A percentile compares a stretch with the other conserved stretches of the same genome.
These are phyloP conservation scores for Aspergillus proliferans DNA, from an alignment of 2,329 filamentous ascomycete genomes.

Conservation along the genomic window DNA sequence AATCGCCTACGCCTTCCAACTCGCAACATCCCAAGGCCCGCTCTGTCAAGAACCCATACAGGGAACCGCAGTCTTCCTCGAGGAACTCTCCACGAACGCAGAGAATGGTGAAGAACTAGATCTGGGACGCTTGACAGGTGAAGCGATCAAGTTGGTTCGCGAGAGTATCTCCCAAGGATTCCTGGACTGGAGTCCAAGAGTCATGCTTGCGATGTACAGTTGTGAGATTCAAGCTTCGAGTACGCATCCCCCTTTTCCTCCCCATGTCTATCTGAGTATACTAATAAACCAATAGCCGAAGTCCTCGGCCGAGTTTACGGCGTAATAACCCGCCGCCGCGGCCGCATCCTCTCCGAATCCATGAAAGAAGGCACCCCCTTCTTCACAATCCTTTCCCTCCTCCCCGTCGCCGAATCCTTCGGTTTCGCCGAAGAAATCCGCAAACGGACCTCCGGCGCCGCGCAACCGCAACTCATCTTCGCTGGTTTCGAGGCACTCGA, in stretches of 20 bases:
- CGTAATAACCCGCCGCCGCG: constrained; percentile 90
- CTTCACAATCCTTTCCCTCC: constrained; percentile 81
- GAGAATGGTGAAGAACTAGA: constrained; percentile 49
- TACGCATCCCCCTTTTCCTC: constrained; percentile 36
- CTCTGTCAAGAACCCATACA: constrained; percentile 90
- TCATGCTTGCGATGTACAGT: constrained; percentile 95
- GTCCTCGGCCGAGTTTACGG: constrained; percentile 93
- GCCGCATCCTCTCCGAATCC: constrained; percentile 79
- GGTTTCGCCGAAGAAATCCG: constrained; percentile 95
- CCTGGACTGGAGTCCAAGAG: constrained; percentile 90
- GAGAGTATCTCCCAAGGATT: constrained; percentile 79
- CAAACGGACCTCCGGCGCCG: constrained; percentile 84
- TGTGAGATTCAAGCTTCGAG: constrained; percentile 95
- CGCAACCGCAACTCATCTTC: constrained; percentile 88
- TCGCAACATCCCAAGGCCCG: constrained; percentile 80
- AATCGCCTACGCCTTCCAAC: constrained; percentile 87
- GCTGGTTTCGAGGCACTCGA: constrained; percentile 87
- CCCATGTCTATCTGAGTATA: constrained; percentile 1
- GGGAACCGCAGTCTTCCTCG: constrained; percentile 83
- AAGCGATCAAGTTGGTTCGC: constrained; percentile 84
- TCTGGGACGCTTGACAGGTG: constrained; percentile 77
- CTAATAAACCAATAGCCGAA: constrained; percentile 54
- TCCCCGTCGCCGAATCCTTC: constrained; percentile 92
- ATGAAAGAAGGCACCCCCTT: constrained; percentile 95
- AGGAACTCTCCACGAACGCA: constrained; percentile 63